Evolutionary conservation across 73 alveolate genomes (phyloP).

Genomic region (Effrenium voratum): DNA sequence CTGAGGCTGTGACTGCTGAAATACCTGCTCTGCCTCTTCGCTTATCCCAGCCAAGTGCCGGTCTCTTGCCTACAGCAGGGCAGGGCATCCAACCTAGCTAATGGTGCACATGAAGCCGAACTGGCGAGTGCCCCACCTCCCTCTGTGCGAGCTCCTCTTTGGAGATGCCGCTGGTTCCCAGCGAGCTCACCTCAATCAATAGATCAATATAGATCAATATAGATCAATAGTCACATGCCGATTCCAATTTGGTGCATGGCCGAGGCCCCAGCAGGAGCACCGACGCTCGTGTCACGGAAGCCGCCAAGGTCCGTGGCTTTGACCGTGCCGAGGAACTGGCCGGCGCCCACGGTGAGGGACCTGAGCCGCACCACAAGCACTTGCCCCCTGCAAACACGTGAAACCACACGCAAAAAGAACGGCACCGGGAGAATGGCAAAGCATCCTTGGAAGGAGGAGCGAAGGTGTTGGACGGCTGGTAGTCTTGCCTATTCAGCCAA

Average conservation of each 20-base stretch:
- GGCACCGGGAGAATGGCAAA: slow-evolving; percentile 9
- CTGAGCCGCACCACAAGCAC: neutral
- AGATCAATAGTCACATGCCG: too few relatives aligned
- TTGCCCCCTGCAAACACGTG: neutral
- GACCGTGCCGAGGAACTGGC: slow-evolving; percentile 69
- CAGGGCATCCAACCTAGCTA: too few relatives aligned
- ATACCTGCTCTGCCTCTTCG: slow-evolving; percentile 74
- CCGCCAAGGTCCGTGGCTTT: slow-evolving; percentile 76
- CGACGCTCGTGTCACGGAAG: slow-evolving; percentile 20
- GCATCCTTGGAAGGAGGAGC: slow-evolving; percentile 76
- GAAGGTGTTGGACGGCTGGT: slow-evolving; percentile 73
- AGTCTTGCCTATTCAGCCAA: slow-evolving; percentile 18
- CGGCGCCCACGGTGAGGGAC: slow-evolving; percentile 64
- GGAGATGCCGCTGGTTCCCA: slow-evolving; percentile 57
- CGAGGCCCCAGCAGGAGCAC: too few relatives aligned
- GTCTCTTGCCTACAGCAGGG: slow-evolving; percentile 51
- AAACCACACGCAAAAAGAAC: neutral
- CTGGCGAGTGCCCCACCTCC: slow-evolving; percentile 3
- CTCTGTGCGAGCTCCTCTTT: slow-evolving; percentile 83
- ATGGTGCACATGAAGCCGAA: neutral
- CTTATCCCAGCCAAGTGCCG: slow-evolving; percentile 63
- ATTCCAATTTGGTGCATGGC: too few relatives aligned
- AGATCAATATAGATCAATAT: too few relatives aligned
- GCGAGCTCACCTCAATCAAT: too few relatives aligned
- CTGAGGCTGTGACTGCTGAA: slow-evolving; percentile 56